phyloP scores from a whole-genome alignment of 257 asterid genomes.

The Scutellaria baicalensis region DNA sequence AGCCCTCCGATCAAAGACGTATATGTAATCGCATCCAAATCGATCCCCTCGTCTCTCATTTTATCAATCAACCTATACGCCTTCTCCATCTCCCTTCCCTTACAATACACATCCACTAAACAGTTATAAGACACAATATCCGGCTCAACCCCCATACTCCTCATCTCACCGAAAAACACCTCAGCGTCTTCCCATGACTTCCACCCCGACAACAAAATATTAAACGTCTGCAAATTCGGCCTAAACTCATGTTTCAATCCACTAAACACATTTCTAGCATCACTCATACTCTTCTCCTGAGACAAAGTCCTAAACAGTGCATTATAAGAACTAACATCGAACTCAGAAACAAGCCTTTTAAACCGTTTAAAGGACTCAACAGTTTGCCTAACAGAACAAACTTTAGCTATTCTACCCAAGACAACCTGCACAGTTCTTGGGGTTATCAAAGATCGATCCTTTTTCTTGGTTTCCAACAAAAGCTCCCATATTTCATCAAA shows the following conservation, averaged over 20 bases:
- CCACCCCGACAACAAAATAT: slow-evolving; percentile 84
- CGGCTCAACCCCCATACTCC: slow-evolving; percentile 60
- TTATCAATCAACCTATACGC: slow-evolving; percentile 45
- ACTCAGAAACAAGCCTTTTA: slow-evolving; percentile 44
- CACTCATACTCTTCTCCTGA: slow-evolving; percentile 87
- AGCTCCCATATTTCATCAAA: slow-evolving; percentile 67
- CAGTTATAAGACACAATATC: slow-evolving; percentile 83
- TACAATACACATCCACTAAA: slow-evolving; percentile 81
- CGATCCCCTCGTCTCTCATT: slow-evolving; percentile 68
- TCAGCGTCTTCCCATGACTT: slow-evolving; percentile 70
- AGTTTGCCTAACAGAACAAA: slow-evolving; percentile 74
- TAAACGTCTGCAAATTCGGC: slow-evolving; percentile 76
- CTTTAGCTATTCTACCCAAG: slow-evolving; percentile 80
- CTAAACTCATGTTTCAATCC: slow-evolving; percentile 62
- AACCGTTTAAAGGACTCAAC: slow-evolving; percentile 65
- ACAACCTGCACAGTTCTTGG: slow-evolving; percentile 76
- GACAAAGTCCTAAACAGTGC: slow-evolving; percentile 75
- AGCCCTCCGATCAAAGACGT: slow-evolving; percentile 85
- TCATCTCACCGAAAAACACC: slow-evolving; percentile 66
- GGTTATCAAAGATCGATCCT: slow-evolving; percentile 58
- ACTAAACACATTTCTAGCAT: slow-evolving; percentile 82
- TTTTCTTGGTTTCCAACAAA: slow-evolving; percentile 52
- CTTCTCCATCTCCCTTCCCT: slow-evolving; percentile 68
- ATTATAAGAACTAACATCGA: slow-evolving; percentile 59
- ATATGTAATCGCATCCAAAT: slow-evolving; percentile 74